Evolutionary conservation across 345 rosid genomes (phyloP).

Genomic region (Bruguiera sexangula): DNA sequence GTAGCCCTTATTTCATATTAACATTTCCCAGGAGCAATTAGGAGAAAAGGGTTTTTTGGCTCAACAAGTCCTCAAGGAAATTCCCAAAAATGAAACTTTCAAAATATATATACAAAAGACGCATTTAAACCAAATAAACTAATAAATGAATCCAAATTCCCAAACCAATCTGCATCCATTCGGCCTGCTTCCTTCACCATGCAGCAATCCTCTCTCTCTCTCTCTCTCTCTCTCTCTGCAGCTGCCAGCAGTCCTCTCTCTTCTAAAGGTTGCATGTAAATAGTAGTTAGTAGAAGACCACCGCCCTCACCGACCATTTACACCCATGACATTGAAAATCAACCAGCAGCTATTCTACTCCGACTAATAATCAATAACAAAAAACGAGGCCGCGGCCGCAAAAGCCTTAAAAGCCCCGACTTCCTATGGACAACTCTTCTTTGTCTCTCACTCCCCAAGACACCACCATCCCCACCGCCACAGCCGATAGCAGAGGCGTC

Average conservation of each 20-base stretch:
- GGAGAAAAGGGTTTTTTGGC: too few species aligned
- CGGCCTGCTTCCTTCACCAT: slow-evolving; percentile 19
- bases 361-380: slow-evolving; percentile 25
- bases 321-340: slow-evolving; percentile 33
- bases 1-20: too few species aligned
- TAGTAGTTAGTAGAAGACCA: slow-evolving; percentile 3
- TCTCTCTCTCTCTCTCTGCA: too few species aligned
- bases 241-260: too few species aligned
- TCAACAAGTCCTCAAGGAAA: background rate
- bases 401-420: slow-evolving; percentile 11
- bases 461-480: background rate
- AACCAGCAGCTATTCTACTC: slow-evolving; percentile 3
- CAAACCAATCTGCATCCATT: slow-evolving; percentile 4
- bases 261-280: too few species aligned
- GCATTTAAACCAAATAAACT: background rate
- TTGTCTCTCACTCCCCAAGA: slow-evolving; percentile 22
- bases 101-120: background rate
- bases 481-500: slow-evolving; percentile 5
- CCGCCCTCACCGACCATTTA: slow-evolving; percentile 53
- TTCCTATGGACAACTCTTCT: slow-evolving; percentile 20
- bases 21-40: too few species aligned
- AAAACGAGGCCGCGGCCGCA: slow-evolving; percentile 27
- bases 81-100: background rate
- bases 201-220: slow-evolving; percentile 15
- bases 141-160: slow-evolving; percentile 14